Evolutionary conservation across 2,329 filamentous ascomycete genomes (phyloP).

Genomic region (Cordyceps fumosorosea): DNA sequence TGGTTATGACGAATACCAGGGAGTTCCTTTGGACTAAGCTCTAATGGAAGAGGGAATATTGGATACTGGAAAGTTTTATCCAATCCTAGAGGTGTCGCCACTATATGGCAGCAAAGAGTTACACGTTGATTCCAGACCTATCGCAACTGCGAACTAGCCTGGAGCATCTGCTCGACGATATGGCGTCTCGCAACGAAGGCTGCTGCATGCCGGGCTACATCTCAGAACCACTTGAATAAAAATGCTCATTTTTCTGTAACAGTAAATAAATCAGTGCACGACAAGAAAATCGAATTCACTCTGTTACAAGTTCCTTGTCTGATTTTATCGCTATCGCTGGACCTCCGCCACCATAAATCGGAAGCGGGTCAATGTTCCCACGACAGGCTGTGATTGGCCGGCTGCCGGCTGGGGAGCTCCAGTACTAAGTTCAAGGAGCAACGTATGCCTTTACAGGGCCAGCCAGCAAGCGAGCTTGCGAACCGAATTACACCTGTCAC

Average conservation of each 20-base stretch:
- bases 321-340: not conserved
- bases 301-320: not conserved
- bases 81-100: not conserved
- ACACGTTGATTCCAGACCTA: too few relatives aligned
- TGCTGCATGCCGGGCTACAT: too few relatives aligned
- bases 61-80: not conserved
- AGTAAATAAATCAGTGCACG: too few relatives aligned
- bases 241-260: too few relatives aligned
- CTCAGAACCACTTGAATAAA: too few relatives aligned
- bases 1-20: conserved; percentile 11
- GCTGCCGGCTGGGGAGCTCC: conserved; percentile 22
- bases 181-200: too few relatives aligned
- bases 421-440: conserved; percentile 24
- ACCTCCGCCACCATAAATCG: not conserved
- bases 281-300: not conserved
- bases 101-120: conserved; percentile 15
- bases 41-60: not conserved
- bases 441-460: conserved; percentile 29
- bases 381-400: not conserved
- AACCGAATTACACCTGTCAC: conserved; percentile 17
- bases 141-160: too few relatives aligned
- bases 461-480: conserved; percentile 8
- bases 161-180: not conserved
- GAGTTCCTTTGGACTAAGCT: not conserved
- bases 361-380: conserved; percentile 8